Conservation (phyloP, 73 alveolate genomes). For the Loxodes magnus region DNA sequence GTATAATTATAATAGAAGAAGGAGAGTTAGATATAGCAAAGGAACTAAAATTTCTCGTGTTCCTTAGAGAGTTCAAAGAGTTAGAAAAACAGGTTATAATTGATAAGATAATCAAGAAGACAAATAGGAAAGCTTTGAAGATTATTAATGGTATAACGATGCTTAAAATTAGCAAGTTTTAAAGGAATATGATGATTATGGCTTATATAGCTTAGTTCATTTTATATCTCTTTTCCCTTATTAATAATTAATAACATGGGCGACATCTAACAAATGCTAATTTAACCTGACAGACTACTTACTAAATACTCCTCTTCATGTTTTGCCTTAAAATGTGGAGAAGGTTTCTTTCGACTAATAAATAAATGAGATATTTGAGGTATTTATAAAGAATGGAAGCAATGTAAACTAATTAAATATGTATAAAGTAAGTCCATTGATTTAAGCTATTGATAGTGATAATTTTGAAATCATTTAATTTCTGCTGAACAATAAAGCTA, state of each 20-base stretch:
- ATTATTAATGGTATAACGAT: conserved; percentile 6
- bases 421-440: conserved; percentile 16
- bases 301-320: no score
- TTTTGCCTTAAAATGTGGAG: no score
- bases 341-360: no score
- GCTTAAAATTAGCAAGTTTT: no score
- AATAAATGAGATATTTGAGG: no score
- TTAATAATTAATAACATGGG: conserved; percentile 1
- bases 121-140: conserved; percentile 5
- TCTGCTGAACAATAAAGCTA: conserved; percentile 20
- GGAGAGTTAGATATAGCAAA: conserved; percentile 5
- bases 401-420: conserved; percentile 11
- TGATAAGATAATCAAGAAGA: background rate
- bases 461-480: background rate
- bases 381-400: conserved; percentile 10
- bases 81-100: background rate
- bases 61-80: background rate
- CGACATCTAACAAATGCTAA: no score
- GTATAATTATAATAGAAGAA: conserved; percentile 9
- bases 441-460: conserved; percentile 7
- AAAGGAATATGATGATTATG: conserved; percentile 14
- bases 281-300: no score
- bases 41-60: background rate
- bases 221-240: conserved; percentile 7
- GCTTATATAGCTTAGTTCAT: conserved; percentile 16